Evolutionary conservation across 2,329 filamentous ascomycete genomes (phyloP).

Genomic region (Arthrinium puccinioides): DNA sequence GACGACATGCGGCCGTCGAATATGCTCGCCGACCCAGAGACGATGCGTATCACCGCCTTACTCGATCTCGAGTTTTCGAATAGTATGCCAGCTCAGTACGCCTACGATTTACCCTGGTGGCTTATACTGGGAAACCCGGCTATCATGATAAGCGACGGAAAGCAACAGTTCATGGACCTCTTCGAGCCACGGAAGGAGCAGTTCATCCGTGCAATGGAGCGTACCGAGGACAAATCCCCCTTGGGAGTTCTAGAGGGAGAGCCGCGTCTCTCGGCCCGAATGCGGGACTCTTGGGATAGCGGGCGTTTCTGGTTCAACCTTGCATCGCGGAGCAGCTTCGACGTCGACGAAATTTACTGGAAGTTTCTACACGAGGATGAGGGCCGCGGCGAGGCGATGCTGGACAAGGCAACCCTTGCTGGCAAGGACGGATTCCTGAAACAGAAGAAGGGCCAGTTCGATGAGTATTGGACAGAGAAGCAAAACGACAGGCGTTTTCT

Average conservation of each 20-base stretch:
- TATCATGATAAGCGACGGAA: not conserved
- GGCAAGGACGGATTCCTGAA: not conserved
- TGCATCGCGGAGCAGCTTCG: slow-evolving; percentile 5
- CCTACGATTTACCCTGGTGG: slow-evolving; percentile 31
- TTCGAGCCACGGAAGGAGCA: slow-evolving; percentile 8
- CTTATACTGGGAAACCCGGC: slow-evolving; percentile 15
- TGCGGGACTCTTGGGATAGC: slow-evolving; percentile 8
- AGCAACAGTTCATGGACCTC: slow-evolving; percentile 3
- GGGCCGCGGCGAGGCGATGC: not conserved
- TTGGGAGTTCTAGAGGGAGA: not conserved
- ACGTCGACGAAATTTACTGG: slow-evolving; percentile 7
- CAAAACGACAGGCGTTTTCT: not conserved
- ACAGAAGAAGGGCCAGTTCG: not conserved
- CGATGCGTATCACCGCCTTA: slow-evolving; percentile 19
- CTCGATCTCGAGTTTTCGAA: slow-evolving; percentile 35
- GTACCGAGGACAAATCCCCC: slow-evolving; percentile 3
- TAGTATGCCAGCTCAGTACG: slow-evolving; percentile 29
- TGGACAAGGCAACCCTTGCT: not conserved
- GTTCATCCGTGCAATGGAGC: slow-evolving; percentile 7
- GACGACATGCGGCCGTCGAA: slow-evolving; percentile 30
- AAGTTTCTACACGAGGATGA: slow-evolving; percentile 1
- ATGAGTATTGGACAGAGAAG: not conserved
- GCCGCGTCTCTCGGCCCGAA: slow-evolving; percentile 4
- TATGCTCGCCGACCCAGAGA: slow-evolving; percentile 28
- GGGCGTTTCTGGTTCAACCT: slow-evolving; percentile 8